Evolutionary conservation across 257 asterid genomes (phyloP).

Genomic region (Solanum virginianum): DNA sequence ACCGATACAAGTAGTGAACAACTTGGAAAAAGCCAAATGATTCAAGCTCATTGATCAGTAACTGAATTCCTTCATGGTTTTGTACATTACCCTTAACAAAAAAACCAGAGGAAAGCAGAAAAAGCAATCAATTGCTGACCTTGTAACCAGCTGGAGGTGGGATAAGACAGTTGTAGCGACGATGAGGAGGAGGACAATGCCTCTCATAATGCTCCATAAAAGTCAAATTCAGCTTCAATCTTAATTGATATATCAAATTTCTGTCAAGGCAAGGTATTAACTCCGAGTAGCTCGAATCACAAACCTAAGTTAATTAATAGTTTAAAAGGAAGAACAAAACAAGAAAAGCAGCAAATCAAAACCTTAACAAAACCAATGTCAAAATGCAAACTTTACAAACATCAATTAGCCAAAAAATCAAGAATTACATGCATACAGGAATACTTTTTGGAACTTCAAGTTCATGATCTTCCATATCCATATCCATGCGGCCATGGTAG

Average conservation of each 20-base stretch:
- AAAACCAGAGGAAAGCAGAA: background rate
- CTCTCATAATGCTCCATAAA: constrained; percentile 97
- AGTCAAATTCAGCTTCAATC: constrained; percentile 56
- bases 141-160: constrained; percentile 88
- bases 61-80: background rate
- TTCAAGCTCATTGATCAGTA: background rate
- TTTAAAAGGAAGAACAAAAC: background rate
- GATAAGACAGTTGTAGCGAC: constrained; percentile 81
- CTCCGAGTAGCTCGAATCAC: constrained; percentile 77
- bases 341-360: background rate
- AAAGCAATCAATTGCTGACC: constrained; percentile 33
- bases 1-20: background rate
- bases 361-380: background rate
- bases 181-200: constrained; percentile 79
- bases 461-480: constrained; percentile 54
- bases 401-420: background rate
- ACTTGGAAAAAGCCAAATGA: background rate
- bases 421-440: constrained; percentile 38
- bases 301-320: constrained; percentile 33
- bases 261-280: constrained; percentile 86
- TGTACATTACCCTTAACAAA: background rate
- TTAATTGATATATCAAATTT: constrained; percentile 52
- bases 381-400: background rate
- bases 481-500: constrained; percentile 16
- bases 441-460: constrained; percentile 46